Percentiles rank a stretch among this genome's conserved stretches.
phyloP scores from a whole-genome alignment of 768 basidiomycete species.

The Mrakia frigida region DNA sequence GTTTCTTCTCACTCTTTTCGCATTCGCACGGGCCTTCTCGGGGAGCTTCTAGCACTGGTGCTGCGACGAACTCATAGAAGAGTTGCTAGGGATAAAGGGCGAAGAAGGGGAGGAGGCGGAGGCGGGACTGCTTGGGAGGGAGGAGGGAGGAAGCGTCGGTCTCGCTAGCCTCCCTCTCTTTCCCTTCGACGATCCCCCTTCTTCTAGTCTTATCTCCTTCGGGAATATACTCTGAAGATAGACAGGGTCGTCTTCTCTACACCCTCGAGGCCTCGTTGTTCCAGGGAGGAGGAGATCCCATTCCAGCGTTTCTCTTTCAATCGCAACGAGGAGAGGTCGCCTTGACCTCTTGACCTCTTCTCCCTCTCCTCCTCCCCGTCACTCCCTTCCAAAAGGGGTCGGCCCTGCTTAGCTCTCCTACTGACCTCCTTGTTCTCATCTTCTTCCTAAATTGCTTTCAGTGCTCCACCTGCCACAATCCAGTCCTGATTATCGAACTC shows the following conservation, averaged over 20 bases:
- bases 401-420: not conserved
- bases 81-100: not conserved
- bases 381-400: not conserved
- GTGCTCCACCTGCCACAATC: slow-evolving; percentile 28
- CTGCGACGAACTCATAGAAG: not conserved
- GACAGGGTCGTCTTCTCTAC: too few species aligned
- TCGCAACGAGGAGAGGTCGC: too few species aligned
- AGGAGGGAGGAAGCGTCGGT: not conserved
- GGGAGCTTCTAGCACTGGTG: not conserved
- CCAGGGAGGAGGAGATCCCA: too few species aligned
- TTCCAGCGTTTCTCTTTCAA: too few species aligned
- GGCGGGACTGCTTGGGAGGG: not conserved
- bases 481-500: slow-evolving; percentile 17
- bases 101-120: not conserved
- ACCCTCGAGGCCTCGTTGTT: too few species aligned
- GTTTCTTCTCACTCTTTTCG: too few species aligned
- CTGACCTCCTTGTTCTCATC: not conserved
- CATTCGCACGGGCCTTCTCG: not conserved
- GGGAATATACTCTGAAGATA: too few species aligned
- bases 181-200: not conserved
- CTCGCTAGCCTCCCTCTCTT: not conserved
- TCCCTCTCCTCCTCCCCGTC: too few species aligned
- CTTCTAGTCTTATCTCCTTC: not conserved
- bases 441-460: not conserved
- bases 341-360: too few species aligned